Evolutionary conservation across 2,329 filamentous ascomycete genomes (phyloP).

Genomic region (Hypomyces perniciosus): DNA sequence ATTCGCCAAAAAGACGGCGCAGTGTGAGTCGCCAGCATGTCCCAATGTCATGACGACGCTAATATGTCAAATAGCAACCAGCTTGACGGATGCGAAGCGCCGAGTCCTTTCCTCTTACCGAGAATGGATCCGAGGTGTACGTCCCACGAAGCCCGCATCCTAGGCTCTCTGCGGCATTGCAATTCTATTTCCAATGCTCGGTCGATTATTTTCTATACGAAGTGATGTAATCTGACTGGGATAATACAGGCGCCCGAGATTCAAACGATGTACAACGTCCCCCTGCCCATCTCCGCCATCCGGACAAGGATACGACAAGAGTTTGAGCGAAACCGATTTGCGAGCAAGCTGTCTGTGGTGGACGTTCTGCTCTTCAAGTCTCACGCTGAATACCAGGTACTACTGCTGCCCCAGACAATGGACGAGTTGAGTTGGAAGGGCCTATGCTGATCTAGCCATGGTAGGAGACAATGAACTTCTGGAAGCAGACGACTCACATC

Average conservation of each 20-base stretch:
- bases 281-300: constrained; percentile 78
- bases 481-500: constrained; percentile 93
- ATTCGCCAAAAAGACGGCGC: constrained; percentile 73
- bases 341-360: constrained; percentile 79
- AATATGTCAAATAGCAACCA: constrained; percentile 58
- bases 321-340: constrained; percentile 92
- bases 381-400: constrained; percentile 88
- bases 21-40: constrained; percentile 52
- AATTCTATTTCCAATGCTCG: not conserved
- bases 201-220: not conserved
- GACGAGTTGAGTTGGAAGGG: not conserved
- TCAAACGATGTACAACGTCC: constrained; percentile 93
- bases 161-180: not conserved
- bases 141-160: constrained; percentile 33
- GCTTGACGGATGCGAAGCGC: constrained; percentile 80
- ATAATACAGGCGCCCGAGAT: constrained; percentile 78
- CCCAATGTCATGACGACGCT: constrained; percentile 23
- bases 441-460: constrained; percentile 6
- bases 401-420: not conserved
- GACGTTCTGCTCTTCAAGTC: constrained; percentile 89
- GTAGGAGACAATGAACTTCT: constrained; percentile 97
- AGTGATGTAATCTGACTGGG: not conserved
- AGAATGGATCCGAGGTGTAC: constrained; percentile 92
- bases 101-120: constrained; percentile 87
- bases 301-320: constrained; percentile 94